Percentiles rank a stretch among this genome's conserved stretches.
These are phyloP conservation scores for Cutaneotrichosporon cavernicola DNA, from an alignment of 1,284 basidiomycete species.

Conservation along the genomic window DNA sequence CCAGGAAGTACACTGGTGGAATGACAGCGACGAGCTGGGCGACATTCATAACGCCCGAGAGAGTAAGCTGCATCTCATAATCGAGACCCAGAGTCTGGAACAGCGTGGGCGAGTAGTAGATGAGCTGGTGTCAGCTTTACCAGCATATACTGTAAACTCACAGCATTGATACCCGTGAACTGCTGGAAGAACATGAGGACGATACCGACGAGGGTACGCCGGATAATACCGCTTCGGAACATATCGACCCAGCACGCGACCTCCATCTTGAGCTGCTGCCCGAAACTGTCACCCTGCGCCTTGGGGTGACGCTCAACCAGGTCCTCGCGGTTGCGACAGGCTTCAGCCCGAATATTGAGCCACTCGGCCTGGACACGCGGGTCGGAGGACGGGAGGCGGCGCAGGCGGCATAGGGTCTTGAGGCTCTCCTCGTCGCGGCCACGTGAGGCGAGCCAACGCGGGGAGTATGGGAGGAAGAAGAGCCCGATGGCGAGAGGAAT, in stretches of 20 bases:
- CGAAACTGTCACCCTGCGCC: constrained; percentile 17
- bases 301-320: constrained; percentile 24
- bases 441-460: constrained; percentile 60
- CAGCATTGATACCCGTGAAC: constrained; percentile 36
- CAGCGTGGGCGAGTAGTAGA: constrained; percentile 43
- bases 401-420: constrained; percentile 37
- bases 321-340: constrained; percentile 26
- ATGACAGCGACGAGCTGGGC: constrained; percentile 43
- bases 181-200: constrained; percentile 41
- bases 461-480: constrained; percentile 58
- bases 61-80: constrained; percentile 33
- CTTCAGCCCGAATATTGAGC: constrained; percentile 46
- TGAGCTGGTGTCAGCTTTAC: constrained; percentile 17
- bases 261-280: constrained; percentile 28
- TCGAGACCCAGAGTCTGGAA: constrained; percentile 44
- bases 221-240: constrained; percentile 28
- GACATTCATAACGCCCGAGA: constrained; percentile 49
- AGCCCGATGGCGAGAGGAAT: constrained; percentile 47
- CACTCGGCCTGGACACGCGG: constrained; percentile 45
- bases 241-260: constrained; percentile 30
- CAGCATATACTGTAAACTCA: not conserved
- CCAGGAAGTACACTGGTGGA: constrained; percentile 45
- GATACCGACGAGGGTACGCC: constrained; percentile 29
- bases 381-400: constrained; percentile 36
- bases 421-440: constrained; percentile 42